Base-by-base conservation (phyloP, 208 protist genomes). In the Trypanosoma rangeli region DNA sequence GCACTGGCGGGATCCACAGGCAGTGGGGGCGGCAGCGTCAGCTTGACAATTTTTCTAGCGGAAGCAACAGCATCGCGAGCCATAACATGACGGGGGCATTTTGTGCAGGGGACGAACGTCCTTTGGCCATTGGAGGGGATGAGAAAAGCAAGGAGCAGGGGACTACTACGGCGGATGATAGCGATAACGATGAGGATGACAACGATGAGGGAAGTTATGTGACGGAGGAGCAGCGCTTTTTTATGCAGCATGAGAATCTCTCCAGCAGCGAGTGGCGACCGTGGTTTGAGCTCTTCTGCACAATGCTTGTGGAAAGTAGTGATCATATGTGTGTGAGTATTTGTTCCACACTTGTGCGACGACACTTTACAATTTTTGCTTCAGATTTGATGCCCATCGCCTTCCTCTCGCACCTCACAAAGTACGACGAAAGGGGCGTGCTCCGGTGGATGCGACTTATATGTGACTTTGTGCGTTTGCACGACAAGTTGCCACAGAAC, bases 241-340 rank as follows among this genome's bases (percentile, higher is more conserved):
- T 92, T 60, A 57, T 73, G 54, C 73, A 70, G 37, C 85, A 91
- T 68, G 73, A 74, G 24, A 72, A 68, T 57, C 75, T 91, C 31
- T 68, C 59, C 18, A 35, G 52, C 7, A 69, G 64, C 49, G 82
- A 76, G 63, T 94, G 89, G 89, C 75, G 73, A 22, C 70, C 62
- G 42, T 94, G 89, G 89, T 90, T 88, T 74, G 83, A 90, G 64
- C 78, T 78, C 39, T 88, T 92, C 56, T 83, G 77, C 48, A 55
- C 86, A 0, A 68, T 76, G 24, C 64, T 92, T n/a, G 62, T 92
- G 3, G 80, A 89, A 52, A 74, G 61, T 57, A 89, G 86, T 63
- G 70, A 63, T 24, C 79, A 85, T 48, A 69, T 74, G 31, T 84
- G 83, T 67, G 80, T 94, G 1, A 76, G 70, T 33, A 82, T 76